Evolutionary conservation across 2,329 filamentous ascomycete species (phyloP).

Genomic region (Beauveria sp.): DNA sequence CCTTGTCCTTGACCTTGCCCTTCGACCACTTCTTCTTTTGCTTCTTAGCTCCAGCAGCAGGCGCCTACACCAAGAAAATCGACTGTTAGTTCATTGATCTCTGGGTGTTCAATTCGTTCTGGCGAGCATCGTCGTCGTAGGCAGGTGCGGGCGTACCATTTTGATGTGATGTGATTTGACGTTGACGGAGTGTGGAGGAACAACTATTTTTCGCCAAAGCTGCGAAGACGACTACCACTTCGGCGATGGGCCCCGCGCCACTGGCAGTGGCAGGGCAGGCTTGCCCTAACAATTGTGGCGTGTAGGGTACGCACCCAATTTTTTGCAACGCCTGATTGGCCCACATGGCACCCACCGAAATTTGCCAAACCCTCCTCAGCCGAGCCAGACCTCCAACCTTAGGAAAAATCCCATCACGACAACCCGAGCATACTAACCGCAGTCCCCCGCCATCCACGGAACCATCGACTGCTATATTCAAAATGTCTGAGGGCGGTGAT

Average conservation of each 20-base stretch:
- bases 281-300: constrained; percentile 31
- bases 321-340: constrained; percentile 28
- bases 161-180: constrained; percentile 34
- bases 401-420: constrained; percentile 31
- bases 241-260: constrained; percentile 13
- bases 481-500: constrained; percentile 92
- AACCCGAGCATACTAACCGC: constrained; percentile 29
- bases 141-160: constrained; percentile 29
- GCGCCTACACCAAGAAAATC: constrained; percentile 25
- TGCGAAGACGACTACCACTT: constrained; percentile 23
- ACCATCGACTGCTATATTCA: constrained; percentile 39
- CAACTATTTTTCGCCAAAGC: constrained; percentile 22
- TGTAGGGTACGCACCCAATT: constrained; percentile 21
- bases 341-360: constrained; percentile 27
- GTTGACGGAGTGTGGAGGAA: constrained; percentile 30
- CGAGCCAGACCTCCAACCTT: constrained; percentile 27
- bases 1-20: constrained; percentile 98
- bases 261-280: constrained; percentile 28
- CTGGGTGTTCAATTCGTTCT: constrained; percentile 14
- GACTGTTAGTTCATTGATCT: constrained; percentile 2
- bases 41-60: constrained; percentile 32
- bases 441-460: constrained; percentile 28
- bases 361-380: constrained; percentile 24
- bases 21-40: constrained; percentile 47
- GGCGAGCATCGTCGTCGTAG: not conserved